Base-by-base conservation (phyloP, 495 filamentous ascomycete genomes). In the Cercophora samala region DNA sequence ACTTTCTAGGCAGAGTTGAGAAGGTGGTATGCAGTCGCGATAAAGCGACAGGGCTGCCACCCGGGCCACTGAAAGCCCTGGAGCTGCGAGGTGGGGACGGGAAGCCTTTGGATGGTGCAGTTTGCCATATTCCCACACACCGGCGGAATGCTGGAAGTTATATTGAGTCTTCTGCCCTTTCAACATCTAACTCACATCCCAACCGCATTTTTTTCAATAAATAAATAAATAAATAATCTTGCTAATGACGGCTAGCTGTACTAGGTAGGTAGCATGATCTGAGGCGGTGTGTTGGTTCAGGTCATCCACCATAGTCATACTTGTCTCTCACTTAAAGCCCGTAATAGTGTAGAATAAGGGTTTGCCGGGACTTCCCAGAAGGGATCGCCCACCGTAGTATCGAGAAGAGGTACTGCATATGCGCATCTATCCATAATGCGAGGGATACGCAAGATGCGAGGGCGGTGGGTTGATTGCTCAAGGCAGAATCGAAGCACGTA, bases 1-100 rank as follows among this genome's bases (percentile, higher is more conserved):
- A 56, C 6, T 56, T 19, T 23, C 53, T 71, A 71, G 69, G 63
- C 69, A 55, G 61, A 62, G 69, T 69, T 56, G n/a, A 65, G 70
- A 72, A 68, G 69, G 65, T 69, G 9, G 63, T 42, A 64, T 46
- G 19, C 22, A 23, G 22, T 18, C 53, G n/a, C 53, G 6, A 23
- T 23, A 19, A 22, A 56, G 22, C 53, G n/a, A 23, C 53, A 56
- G n/a, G 53, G 37, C 37, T 18, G 37, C 13, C 37, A 46, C 37
- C 3, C 5, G 15, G 26, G 26, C 26, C 26, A 5, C 8, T 8
- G 8, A 29, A 29, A 6, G 26, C 26, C 26, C 26, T 29, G 26
- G 37, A 46, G 13, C 37, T 46, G 37, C 37, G 37, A 9, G 37
- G 37, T 46, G 37, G 37, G 37, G 37, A 46, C 37, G 3, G 26